Conservation (phyloP, 495 filamentous ascomycete species). For the Hypoxylon lenormandii region DNA sequence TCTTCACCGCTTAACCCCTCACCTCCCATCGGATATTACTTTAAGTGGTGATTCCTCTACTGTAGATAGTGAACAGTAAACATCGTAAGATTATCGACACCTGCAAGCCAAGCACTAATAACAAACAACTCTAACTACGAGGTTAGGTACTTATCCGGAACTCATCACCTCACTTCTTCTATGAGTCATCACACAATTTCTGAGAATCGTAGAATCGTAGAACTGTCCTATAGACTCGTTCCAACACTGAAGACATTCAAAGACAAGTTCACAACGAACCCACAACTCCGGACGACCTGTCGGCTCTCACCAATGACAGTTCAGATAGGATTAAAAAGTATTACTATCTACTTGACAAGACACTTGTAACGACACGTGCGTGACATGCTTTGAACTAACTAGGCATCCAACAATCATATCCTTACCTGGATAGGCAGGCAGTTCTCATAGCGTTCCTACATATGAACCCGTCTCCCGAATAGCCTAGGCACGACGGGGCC, state of each 20-base stretch:
- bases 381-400: too few relatives aligned
- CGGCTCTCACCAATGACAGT: too few relatives aligned
- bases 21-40: conserved; percentile 24
- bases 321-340: too few relatives aligned
- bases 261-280: too few relatives aligned
- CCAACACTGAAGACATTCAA: too few relatives aligned
- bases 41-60: conserved; percentile 1
- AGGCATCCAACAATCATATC: conserved; percentile 17
- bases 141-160: conserved; percentile 19
- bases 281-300: too few relatives aligned
- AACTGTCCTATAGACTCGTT: too few relatives aligned
- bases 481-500: conserved; percentile 18
- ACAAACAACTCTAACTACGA: background rate
- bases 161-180: conserved; percentile 8
- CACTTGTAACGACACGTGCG: too few relatives aligned
- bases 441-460: conserved; percentile 1
- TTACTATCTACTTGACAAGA: too few relatives aligned
- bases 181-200: conserved; percentile 29
- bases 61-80: conserved; percentile 4
- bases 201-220: background rate
- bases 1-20: conserved; percentile 23
- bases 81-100: conserved; percentile 31
- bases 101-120: conserved; percentile 33
- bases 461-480: conserved; percentile 12
- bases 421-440: conserved; percentile 44